phyloP scores from a whole-genome alignment of 2,329 filamentous ascomycete genomes.

The Colletotrichum tropicale region DNA sequence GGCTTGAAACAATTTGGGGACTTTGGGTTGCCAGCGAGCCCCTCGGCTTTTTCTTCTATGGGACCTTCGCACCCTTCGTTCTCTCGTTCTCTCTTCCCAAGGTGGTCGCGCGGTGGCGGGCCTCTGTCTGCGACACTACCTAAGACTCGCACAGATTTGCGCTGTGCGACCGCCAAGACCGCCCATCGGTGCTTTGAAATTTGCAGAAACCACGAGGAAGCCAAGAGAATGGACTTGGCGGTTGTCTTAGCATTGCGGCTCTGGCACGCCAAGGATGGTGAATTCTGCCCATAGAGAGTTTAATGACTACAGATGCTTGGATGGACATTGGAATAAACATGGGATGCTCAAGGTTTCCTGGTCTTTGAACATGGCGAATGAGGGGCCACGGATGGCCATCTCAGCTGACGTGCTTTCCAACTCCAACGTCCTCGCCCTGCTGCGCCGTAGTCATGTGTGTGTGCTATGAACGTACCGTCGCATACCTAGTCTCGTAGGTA shows the following conservation, averaged over 20 bases:
- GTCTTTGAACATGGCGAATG: neutral
- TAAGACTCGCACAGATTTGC: neutral
- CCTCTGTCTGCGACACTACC: neutral
- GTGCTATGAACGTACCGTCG: neutral
- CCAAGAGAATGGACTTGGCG: neutral
- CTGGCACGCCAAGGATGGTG: neutral
- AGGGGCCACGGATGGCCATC: neutral
- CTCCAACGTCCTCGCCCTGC: neutral
- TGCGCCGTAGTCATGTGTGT: neutral
- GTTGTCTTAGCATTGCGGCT: slow-evolving; percentile 10
- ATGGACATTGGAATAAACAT: neutral
- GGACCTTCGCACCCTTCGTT: neutral
- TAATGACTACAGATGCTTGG: neutral
- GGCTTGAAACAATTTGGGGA: neutral
- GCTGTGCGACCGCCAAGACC: neutral
- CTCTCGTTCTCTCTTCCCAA: neutral
- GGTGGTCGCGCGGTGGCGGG: neutral
- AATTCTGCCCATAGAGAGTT: neutral
- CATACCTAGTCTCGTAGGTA: neutral
- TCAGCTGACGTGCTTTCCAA: neutral
- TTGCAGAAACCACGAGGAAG: neutral
- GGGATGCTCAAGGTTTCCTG: neutral
- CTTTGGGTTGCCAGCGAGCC: neutral
- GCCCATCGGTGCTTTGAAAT: neutral
- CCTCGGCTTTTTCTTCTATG: neutral